Base-by-base conservation (phyloP, 371 early-diverging fungal species). In the Modicella reniformis region DNA sequence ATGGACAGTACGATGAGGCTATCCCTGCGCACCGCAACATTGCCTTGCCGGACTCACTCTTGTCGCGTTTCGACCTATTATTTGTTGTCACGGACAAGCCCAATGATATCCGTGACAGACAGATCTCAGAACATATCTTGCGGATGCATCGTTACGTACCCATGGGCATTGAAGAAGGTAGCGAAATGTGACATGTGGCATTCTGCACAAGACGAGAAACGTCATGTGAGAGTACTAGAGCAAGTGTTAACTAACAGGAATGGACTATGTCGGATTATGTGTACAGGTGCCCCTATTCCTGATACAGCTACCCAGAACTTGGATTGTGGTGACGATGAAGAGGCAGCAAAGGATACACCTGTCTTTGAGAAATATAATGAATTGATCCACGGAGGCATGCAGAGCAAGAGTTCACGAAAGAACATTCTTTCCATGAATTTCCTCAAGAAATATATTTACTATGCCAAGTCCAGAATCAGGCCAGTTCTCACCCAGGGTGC, bases 61-160 rank as follows among this genome's bases (percentile, higher is more conserved):
- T 99, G 54, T 95, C 96, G 32, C 94, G 99, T 83, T 99, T 99
- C 84, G 99, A 99, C 88, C 82, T 99, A 81, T 84, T 99, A 70
- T 99, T 99, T 86, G 88, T 99, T 34, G 95, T 99, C 25, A 89
- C 96, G 21, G 99, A 99, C 82, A 86, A 91, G 26, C 87, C 91
- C 54, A 92, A 94, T 67, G 93, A 94, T 63, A 88, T 88, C 23
- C 88, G 90, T 63, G 97, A 98, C 73, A 89, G 97, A 62, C 82
- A 82, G 62, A 93, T 98, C 59, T 92, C 98, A 7, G 90, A 92
- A 33, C 98, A 98, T 64, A 95, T 98, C 28, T 83, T 96, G 67
- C 87, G 91, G 29, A 92, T 97, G 91, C 98, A 98, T 83, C 94
- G 95, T 19, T 97, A 92, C 72, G 84, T 93, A 19, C 93, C 94